Conservation (phyloP, 106 monocot genomes). For the Dioscorea zingiberensis region DNA sequence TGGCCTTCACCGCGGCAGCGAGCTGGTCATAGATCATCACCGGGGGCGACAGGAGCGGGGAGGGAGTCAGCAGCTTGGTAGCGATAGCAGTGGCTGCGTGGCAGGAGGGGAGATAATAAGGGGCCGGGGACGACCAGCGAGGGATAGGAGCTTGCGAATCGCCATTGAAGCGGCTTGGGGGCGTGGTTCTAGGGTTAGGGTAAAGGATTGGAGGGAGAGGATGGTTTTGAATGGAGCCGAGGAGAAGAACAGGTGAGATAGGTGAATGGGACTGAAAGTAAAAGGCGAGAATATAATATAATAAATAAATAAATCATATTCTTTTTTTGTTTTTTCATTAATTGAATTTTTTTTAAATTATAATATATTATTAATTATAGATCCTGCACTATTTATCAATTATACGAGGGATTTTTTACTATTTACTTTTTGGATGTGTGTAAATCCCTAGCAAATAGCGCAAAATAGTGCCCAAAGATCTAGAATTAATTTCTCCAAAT, state of each 20-base stretch:
- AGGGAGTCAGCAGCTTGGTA: constrained; percentile 5
- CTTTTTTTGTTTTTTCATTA: no score
- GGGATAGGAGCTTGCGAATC: constrained; percentile 48
- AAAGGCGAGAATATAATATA: background rate
- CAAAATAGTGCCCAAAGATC: no score
- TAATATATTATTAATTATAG: no score
- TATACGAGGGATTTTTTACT: no score
- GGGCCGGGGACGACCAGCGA: constrained; percentile 22
- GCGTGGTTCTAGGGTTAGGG: constrained; percentile 3
- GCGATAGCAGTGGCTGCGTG: constrained; percentile 26
- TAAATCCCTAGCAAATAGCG: no score
- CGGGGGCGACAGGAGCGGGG: constrained; percentile 4
- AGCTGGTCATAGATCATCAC: constrained; percentile 68
- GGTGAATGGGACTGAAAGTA: background rate
- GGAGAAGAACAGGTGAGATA: background rate
- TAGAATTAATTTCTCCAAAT: no score
- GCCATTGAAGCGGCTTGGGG: constrained; percentile 30
- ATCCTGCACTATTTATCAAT: no score
- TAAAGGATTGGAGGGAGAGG: background rate
- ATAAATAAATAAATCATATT: no score
- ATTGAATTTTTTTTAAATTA: no score
- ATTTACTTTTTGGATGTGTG: no score
- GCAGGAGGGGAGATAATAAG: constrained; percentile 4
- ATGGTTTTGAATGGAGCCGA: background rate
- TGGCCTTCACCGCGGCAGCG: constrained; percentile 41